Percentiles rank a stretch among this genome's conserved stretches.
Evolutionary conservation across 306 rosid genomes (phyloP).

Genomic region (Ammopiptanthus mongolicus): DNA sequence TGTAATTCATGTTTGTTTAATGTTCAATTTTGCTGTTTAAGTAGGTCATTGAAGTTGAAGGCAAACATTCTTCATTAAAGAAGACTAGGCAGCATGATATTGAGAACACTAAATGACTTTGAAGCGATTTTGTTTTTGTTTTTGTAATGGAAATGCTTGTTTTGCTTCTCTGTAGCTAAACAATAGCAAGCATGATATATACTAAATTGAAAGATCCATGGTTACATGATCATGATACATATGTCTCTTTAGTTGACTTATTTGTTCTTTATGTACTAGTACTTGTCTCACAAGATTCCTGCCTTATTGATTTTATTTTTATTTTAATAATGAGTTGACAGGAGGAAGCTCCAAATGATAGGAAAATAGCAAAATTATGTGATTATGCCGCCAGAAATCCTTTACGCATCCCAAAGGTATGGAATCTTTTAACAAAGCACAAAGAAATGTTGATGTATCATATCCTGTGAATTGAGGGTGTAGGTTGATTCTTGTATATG

Average conservation of each 20-base stretch:
- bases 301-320: constrained; percentile 4
- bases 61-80: background rate
- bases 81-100: constrained; percentile 6
- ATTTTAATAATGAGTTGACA: constrained; percentile 30
- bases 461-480: background rate
- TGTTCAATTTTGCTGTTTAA: constrained; percentile 9
- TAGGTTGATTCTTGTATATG: background rate
- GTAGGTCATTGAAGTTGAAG: constrained; percentile 19
- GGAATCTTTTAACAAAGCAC: constrained; percentile 13
- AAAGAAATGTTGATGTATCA: background rate
- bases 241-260: background rate
- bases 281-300: background rate
- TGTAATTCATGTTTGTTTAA: constrained; percentile 6
- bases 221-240: background rate
- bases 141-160: background rate
- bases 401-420: constrained; percentile 90
- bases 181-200: background rate
- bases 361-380: constrained; percentile 84
- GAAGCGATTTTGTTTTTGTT: background rate
- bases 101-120: background rate
- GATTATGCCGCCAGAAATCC: constrained; percentile 93
- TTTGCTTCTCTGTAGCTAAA: constrained; percentile 1
- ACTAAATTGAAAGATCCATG: background rate
- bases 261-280: constrained; percentile 5
- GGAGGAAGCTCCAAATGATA: constrained; percentile 92